A percentile compares a stretch with the other conserved stretches of the same genome.
Evolutionary conservation across 2,329 filamentous ascomycete species (phyloP).

Genomic region (Colletotrichum lini): DNA sequence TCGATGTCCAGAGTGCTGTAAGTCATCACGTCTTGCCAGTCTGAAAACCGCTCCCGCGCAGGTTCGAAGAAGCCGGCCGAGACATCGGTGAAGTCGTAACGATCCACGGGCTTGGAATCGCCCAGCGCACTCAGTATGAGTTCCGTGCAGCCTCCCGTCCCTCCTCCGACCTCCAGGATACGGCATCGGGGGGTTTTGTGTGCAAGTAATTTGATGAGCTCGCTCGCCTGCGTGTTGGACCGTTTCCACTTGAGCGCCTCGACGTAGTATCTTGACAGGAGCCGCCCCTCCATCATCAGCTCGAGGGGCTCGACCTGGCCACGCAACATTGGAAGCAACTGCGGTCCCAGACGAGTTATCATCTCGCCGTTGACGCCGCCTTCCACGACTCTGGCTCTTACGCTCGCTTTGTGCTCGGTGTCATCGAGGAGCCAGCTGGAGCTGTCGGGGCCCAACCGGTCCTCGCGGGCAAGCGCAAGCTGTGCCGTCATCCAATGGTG

Average conservation of each 20-base stretch:
- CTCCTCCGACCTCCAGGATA: slow-evolving; percentile 55
- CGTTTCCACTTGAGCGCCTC: slow-evolving; percentile 25
- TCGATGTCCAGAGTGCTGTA: slow-evolving; percentile 55
- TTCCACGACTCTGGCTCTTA: slow-evolving; percentile 7
- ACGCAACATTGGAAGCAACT: background rate
- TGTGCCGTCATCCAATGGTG: background rate
- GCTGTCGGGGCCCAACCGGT: slow-evolving; percentile 12
- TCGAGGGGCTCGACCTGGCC: slow-evolving; percentile 18
- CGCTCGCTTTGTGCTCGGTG: background rate
- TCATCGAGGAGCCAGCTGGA: slow-evolving; percentile 5
- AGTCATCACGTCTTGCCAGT: slow-evolving; percentile 45
- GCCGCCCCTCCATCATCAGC: slow-evolving; percentile 30
- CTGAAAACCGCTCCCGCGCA: slow-evolving; percentile 46
- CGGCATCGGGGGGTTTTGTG: slow-evolving; percentile 50
- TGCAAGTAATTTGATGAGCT: slow-evolving; percentile 31
- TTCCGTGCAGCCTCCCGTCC: slow-evolving; percentile 50
- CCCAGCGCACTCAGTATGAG: slow-evolving; percentile 43
- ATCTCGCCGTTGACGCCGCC: slow-evolving; percentile 29
- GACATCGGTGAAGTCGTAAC: slow-evolving; percentile 55
- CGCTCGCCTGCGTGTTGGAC: slow-evolving; percentile 6
- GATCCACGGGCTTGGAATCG: background rate
- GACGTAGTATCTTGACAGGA: slow-evolving; percentile 26
- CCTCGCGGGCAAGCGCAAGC: background rate
- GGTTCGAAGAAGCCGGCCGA: slow-evolving; percentile 53
- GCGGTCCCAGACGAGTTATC: slow-evolving; percentile 13